A percentile compares a stretch with the other conserved stretches of the same genome.
phyloP scores from a whole-genome alignment of 163 green algal species.

The Scenedesmus sp. region DNA sequence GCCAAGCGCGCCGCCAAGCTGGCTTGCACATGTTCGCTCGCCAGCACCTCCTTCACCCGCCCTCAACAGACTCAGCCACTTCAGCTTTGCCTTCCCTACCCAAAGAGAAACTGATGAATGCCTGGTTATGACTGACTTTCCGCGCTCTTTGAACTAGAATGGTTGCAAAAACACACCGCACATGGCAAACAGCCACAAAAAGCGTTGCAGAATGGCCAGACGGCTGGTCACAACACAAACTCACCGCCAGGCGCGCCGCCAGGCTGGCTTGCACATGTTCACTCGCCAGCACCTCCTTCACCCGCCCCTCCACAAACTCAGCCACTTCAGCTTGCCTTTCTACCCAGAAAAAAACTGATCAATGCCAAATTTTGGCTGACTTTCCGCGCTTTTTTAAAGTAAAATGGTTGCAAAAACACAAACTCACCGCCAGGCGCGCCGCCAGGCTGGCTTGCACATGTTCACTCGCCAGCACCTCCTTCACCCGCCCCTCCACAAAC shows the following conservation, averaged over 20 bases:
- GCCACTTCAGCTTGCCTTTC: no score
- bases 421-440: slow-evolving; percentile 38
- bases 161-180: no score
- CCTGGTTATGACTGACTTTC: no score
- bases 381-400: no score
- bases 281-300: slow-evolving; percentile 41
- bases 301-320: slow-evolving; percentile 22
- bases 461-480: slow-evolving; percentile 43
- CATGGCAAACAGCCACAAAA: background rate
- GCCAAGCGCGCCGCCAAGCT: slow-evolving; percentile 35
- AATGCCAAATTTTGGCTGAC: no score
- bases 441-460: slow-evolving; percentile 52
- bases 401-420: no score
- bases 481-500: slow-evolving; percentile 29
- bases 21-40: slow-evolving; percentile 45
- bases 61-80: background rate
- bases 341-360: no score
- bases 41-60: slow-evolving; percentile 25
- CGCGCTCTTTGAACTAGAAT: no score
- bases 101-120: no score
- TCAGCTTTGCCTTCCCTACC: no score
- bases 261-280: slow-evolving; percentile 54
- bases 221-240: background rate
- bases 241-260: slow-evolving; percentile 43
- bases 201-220: no score